These are phyloP conservation scores for Neurospora sp. DNA, from an alignment of 495 filamentous ascomycete species.

Conservation along the genomic window DNA sequence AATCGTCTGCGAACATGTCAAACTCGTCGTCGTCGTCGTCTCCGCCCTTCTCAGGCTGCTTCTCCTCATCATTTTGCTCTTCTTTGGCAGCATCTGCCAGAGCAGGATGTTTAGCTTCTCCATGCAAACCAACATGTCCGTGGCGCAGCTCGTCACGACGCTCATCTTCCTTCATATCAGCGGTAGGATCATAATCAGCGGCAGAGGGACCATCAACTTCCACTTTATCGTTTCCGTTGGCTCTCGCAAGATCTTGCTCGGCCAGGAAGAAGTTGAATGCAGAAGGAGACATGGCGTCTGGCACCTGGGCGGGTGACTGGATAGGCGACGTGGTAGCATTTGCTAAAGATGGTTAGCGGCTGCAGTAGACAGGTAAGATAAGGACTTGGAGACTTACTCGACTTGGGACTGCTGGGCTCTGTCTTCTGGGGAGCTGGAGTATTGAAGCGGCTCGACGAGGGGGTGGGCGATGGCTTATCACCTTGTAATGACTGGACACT, in stretches of 20 bases:
- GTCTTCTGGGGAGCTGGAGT: constrained; percentile 24
- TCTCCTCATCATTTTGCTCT: constrained; percentile 17
- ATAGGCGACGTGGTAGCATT: constrained; percentile 21
- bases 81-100: constrained; percentile 11
- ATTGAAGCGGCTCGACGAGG: constrained; percentile 37
- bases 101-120: constrained; percentile 23
- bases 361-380: neutral
- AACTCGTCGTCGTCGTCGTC: constrained; percentile 56
- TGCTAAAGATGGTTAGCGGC: constrained; percentile 8
- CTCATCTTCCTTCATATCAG: constrained; percentile 85
- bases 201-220: constrained; percentile 70
- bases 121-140: constrained; percentile 37
- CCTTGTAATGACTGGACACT: constrained; percentile 68
- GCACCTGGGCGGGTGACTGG: constrained; percentile 23
- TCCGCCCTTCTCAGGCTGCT: constrained; percentile 29
- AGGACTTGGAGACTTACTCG: constrained; percentile 20
- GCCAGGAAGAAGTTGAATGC: constrained; percentile 33
- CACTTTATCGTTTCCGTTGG: constrained; percentile 37
- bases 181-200: constrained; percentile 89
- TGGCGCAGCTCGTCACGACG: constrained; percentile 57
- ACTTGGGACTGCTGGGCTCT: constrained; percentile 32
- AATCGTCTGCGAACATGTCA: constrained; percentile 95
- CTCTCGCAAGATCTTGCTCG: constrained; percentile 57
- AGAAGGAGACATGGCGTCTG: constrained; percentile 34
- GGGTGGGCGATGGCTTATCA: constrained; percentile 46